Percentiles rank a stretch among this genome's conserved stretches.
Conservation (phyloP, 108 stramenopile genomes). For the Nitzschia sp. region DNA sequence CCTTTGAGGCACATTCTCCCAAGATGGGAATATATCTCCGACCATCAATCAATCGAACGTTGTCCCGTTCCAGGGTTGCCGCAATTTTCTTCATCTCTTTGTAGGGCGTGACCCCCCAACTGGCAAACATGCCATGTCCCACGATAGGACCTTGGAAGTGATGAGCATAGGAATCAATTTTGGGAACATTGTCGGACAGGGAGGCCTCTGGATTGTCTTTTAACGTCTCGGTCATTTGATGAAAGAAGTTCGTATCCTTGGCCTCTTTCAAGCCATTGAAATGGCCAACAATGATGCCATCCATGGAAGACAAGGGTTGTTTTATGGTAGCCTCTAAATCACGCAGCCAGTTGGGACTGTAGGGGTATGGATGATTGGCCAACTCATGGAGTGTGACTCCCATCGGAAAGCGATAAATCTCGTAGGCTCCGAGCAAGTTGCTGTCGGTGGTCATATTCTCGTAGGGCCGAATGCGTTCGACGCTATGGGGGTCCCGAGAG, state of each 20-base stretch:
- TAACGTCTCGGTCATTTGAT: constrained; percentile 4
- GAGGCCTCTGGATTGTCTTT: background rate
- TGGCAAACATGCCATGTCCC: background rate
- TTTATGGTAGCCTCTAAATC: background rate
- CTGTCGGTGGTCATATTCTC: background rate
- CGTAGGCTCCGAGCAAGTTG: background rate
- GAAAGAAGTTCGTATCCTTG: constrained; percentile 2
- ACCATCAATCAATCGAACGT: constrained; percentile 1
- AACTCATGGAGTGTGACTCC: too few relatives aligned
- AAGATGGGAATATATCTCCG: constrained; percentile 6
- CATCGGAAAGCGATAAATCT: too few relatives aligned
- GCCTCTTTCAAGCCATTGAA: constrained; percentile 2
- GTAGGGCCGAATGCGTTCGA: background rate
- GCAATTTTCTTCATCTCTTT: background rate
- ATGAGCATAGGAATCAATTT: background rate
- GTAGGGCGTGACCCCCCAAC: background rate
- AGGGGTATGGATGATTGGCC: too few relatives aligned
- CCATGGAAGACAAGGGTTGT: background rate
- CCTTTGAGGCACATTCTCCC: constrained; percentile 7
- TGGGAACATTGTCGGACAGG: background rate
- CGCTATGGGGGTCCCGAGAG: too few relatives aligned
- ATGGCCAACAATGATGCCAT: background rate
- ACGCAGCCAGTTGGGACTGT: too few relatives aligned
- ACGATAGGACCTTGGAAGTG: constrained; percentile 1
- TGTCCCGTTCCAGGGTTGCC: background rate